These are phyloP conservation scores for Suhomyces terraborum DNA, from an alignment of 1,139 yeast genomes.

Conservation along the genomic window DNA sequence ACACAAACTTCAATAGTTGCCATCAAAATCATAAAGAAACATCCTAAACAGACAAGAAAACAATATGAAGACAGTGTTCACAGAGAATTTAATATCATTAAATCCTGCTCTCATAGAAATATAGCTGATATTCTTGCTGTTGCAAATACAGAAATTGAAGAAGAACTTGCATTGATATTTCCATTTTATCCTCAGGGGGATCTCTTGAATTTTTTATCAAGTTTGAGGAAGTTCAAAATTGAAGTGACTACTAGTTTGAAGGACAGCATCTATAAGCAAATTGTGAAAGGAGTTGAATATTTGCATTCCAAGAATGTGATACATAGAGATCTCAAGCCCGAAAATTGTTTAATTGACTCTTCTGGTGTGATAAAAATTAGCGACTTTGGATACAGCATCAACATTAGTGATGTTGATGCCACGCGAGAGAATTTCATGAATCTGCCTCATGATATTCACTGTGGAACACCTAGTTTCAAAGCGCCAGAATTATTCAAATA, in stretches of 20 bases:
- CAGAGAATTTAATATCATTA: constrained; percentile 35
- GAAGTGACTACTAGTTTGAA: constrained; percentile 36
- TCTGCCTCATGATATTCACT: constrained; percentile 31
- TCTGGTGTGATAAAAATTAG: constrained; percentile 48
- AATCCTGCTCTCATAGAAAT: constrained; percentile 31
- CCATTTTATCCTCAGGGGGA: constrained; percentile 53
- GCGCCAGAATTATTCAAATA: constrained; percentile 52
- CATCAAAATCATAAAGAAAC: constrained; percentile 36
- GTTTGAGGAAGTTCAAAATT: constrained; percentile 36
- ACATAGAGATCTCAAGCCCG: constrained; percentile 60
- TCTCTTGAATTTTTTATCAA: constrained; percentile 43
- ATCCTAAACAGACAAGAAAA: constrained; percentile 17
- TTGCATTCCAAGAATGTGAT: constrained; percentile 46
- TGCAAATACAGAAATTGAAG: constrained; percentile 17
- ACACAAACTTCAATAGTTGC: constrained; percentile 20
- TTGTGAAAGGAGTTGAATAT: constrained; percentile 47
- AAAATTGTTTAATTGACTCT: constrained; percentile 50
- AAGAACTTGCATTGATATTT: constrained; percentile 32
- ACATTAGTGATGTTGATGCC: constrained; percentile 25
- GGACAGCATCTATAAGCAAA: constrained; percentile 51
- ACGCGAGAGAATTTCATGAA: constrained; percentile 20
- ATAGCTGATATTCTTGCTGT: constrained; percentile 35
- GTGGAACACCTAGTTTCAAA: constrained; percentile 57
- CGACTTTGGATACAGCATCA: constrained; percentile 56
- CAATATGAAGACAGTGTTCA: constrained; percentile 25